Evolutionary conservation across 306 rosid species (phyloP).

Genomic region (Castanea mollissima): DNA sequence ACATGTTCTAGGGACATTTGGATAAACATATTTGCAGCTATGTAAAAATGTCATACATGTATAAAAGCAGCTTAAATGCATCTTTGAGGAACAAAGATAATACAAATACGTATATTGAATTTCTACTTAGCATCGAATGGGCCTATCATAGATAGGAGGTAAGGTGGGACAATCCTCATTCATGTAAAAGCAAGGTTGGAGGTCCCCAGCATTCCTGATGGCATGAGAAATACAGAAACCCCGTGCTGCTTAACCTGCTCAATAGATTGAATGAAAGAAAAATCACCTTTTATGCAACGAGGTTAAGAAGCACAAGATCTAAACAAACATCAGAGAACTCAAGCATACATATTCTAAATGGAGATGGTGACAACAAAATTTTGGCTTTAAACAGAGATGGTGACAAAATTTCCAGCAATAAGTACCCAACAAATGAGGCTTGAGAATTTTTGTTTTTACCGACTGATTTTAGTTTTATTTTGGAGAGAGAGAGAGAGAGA

Average conservation of each 20-base stretch:
- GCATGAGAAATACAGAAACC: slow-evolving; percentile 94
- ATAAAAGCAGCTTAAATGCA: background rate
- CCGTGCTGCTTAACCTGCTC: slow-evolving; percentile 91
- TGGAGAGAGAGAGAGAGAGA: too few species aligned
- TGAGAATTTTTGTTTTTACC: too few species aligned
- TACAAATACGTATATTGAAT: background rate
- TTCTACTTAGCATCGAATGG: slow-evolving; percentile 43
- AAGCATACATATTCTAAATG: slow-evolving; percentile 72
- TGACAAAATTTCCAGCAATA: too few species aligned
- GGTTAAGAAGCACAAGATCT: background rate
- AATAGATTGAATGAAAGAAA: slow-evolving; percentile 5
- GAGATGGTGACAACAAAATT: too few species aligned
- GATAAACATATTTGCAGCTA: background rate
- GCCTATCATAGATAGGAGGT: slow-evolving; percentile 79
- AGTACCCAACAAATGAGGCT: too few species aligned
- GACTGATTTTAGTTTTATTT: too few species aligned
- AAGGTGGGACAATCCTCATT: slow-evolving; percentile 88
- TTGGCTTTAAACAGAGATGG: too few species aligned
- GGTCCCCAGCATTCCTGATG: slow-evolving; percentile 89
- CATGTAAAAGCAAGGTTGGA: slow-evolving; percentile 65
- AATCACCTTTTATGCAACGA: slow-evolving; percentile 20
- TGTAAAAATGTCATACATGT: background rate
- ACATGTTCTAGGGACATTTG: background rate
- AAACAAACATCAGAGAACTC: slow-evolving; percentile 15
- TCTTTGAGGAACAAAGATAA: background rate